Evolutionary conservation across 1,139 yeast genomes (phyloP), one percentile per base, ranked within the genome.

Genomic region (Yamadazyma sp.): DNA sequence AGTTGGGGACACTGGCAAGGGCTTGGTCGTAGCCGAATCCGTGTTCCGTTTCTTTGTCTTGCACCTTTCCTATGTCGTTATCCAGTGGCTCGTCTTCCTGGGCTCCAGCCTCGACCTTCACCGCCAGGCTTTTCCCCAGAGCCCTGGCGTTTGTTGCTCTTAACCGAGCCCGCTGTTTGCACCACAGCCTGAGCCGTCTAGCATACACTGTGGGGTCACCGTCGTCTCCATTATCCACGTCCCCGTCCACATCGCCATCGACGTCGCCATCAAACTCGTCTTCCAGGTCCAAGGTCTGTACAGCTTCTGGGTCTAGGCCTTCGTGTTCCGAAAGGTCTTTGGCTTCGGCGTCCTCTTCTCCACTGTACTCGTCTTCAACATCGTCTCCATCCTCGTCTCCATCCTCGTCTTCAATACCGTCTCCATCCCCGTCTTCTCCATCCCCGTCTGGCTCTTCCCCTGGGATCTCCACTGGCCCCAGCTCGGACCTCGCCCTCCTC

Each of bases 241-340:
- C 22, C 54, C 86, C 81, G 2, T 96, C 97, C 57, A 89, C 97
- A 56, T 89, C 97, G 9, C 73, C 54, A 44, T 78, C 77, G 31
- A 25, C 46, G 12, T 44, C 48, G 12, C 38, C 46, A 5, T 46
- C 51, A 8, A 44, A 14, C 6, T 39, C 50, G 22, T 47, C 51
- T 12, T 39, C 20, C n/a, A n/a, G n/a, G n/a, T n/a, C n/a, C n/a
- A n/a, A 37, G 1, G 40, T 47, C 3, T 40, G 29, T 6, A 25
- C 33, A 17, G 12, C 23, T 9, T 24, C 37, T 9, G 5, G 37
- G 4, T 23, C 35, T 12, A 16, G 39, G 17, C 18, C 32, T 11
- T 36, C 36, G 18, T 10, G 33, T 2, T 3, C 31, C 23, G 15
- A 17, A 18, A 25, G 23, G 16, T 12, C 33, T 34, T 28, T 46